These are phyloP conservation scores for Castanea mollissima DNA, from an alignment of 306 rosid genomes.

Conservation along the genomic window DNA sequence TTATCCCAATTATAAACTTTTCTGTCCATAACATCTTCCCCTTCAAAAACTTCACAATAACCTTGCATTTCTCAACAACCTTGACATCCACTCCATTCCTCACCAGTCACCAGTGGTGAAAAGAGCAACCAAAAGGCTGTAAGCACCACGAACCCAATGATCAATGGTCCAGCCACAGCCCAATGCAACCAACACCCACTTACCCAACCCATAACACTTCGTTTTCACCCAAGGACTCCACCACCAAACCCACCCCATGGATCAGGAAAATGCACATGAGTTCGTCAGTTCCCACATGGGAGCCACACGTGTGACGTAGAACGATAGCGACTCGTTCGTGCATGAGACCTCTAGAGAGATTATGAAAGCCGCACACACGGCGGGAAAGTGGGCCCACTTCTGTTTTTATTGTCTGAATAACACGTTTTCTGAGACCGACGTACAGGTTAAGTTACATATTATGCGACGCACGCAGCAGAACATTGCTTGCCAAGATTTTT, in stretches of 20 bases:
- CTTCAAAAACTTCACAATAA: neutral
- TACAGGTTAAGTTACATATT: slow-evolving; percentile 15
- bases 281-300: slow-evolving; percentile 46
- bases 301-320: slow-evolving; percentile 17
- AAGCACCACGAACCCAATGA: slow-evolving; percentile 18
- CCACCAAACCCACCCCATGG: slow-evolving; percentile 30
- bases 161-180: slow-evolving; percentile 12
- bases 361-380: slow-evolving; percentile 8
- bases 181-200: slow-evolving; percentile 6
- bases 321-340: slow-evolving; percentile 33
- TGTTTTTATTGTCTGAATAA: neutral
- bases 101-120: slow-evolving; percentile 22
- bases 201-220: neutral
- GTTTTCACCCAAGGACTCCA: slow-evolving; percentile 19
- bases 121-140: slow-evolving; percentile 38
- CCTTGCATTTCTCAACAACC: slow-evolving; percentile 8
- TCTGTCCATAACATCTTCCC: neutral
- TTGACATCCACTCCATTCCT: slow-evolving; percentile 16
- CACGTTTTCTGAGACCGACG: neutral
- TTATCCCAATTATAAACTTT: too few relatives aligned
- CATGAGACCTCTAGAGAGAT: slow-evolving; percentile 36
- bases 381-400: slow-evolving; percentile 1
- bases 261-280: slow-evolving; percentile 31
- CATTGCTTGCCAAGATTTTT: slow-evolving; percentile 21
- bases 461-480: slow-evolving; percentile 15